A percentile compares a stretch with the other conserved stretches of the same genome.
Conservation (phyloP, 306 rosid species). For the Astragalus membranaceus region DNA sequence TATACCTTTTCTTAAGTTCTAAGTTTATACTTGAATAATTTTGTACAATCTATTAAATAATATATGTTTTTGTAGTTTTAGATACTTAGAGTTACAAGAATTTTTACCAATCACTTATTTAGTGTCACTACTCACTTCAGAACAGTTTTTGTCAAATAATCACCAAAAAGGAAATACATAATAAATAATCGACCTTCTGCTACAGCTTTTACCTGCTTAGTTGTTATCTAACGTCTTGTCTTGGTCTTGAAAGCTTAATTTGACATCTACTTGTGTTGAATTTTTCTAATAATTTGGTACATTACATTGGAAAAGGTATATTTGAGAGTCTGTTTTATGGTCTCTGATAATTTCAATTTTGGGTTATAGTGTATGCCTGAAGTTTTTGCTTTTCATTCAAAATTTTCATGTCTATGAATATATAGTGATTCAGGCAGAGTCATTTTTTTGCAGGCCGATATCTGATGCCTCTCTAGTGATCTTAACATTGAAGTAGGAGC, state of each 20-base stretch:
- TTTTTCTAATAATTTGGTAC: background rate
- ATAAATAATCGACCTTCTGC: background rate
- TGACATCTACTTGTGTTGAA: background rate
- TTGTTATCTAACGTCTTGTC: background rate
- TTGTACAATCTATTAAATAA: background rate
- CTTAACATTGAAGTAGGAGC: conserved; percentile 85
- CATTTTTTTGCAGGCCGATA: conserved; percentile 72
- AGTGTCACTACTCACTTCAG: background rate
- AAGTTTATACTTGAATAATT: background rate
- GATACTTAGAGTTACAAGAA: conserved; percentile 25
- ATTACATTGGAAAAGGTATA: conserved; percentile 4
- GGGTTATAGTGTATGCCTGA: conserved; percentile 41
- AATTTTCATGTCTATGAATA: too few relatives aligned
- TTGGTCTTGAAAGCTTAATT: conserved; percentile 23
- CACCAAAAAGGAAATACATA: background rate
- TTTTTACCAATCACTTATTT: background rate
- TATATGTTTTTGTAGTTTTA: background rate
- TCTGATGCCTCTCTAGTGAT: conserved; percentile 90
- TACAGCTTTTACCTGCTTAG: too few relatives aligned
- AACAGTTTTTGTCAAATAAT: background rate
- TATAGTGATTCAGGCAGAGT: conserved; percentile 19
- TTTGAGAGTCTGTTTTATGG: conserved; percentile 20
- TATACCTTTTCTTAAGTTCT: background rate
- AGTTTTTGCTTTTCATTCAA: background rate
- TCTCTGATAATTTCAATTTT: conserved; percentile 19